Evolutionary conservation across 176 grass and related monocot species (phyloP).

Genomic region (Oryza glaberrima): DNA sequence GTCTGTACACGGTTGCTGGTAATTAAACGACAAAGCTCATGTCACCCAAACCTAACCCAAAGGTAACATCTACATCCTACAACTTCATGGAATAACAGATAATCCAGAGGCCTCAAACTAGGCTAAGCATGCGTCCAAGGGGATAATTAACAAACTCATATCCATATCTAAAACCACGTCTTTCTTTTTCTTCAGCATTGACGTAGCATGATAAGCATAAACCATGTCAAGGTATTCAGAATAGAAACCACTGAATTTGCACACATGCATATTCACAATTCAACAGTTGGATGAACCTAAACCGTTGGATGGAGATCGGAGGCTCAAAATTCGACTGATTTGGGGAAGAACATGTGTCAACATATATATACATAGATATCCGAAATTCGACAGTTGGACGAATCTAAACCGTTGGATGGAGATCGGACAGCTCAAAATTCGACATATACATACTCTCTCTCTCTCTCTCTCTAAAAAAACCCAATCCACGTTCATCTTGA

Average conservation of each 20-base stretch:
- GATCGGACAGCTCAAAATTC: not conserved
- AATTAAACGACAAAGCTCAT: not conserved
- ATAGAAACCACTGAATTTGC: constrained; percentile 9
- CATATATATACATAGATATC: too few relatives aligned
- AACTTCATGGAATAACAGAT: not conserved
- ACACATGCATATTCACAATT: not conserved
- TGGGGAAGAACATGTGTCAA: not conserved
- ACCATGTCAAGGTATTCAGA: not conserved
- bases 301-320: not conserved
- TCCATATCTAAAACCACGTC: not conserved
- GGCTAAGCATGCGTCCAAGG: constrained; percentile 16
- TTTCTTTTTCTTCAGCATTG: not conserved
- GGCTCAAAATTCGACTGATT: not conserved
- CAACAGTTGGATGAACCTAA: not conserved
- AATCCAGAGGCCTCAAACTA: not conserved
- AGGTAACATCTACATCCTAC: not conserved
- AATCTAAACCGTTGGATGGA: not conserved
- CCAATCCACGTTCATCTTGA: too few relatives aligned
- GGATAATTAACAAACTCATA: not conserved
- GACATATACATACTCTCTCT: too few relatives aligned
- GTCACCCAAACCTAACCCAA: not conserved
- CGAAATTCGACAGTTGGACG: not conserved
- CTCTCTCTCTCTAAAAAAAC: too few relatives aligned
- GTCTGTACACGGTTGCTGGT: not conserved
- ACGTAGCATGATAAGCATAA: not conserved